Conservation (phyloP, 2,329 filamentous ascomycete genomes). For the Daldinia sp. region DNA sequence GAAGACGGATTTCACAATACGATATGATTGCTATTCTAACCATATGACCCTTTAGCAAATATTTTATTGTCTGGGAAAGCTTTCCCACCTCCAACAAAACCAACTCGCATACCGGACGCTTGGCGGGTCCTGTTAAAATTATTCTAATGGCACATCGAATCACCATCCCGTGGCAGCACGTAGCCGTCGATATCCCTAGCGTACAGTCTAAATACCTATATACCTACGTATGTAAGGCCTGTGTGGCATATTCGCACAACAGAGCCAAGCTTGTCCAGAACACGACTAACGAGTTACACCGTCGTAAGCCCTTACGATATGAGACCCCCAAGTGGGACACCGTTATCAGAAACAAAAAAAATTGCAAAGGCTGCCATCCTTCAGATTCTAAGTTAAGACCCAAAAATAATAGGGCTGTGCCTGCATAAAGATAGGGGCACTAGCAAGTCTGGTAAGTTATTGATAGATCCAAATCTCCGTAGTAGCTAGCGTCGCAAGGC, state of each 20-base stretch:
- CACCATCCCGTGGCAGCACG: constrained; percentile 27
- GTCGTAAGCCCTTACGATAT: constrained; percentile 23
- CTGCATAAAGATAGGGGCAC: constrained; percentile 22
- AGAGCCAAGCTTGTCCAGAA: constrained; percentile 12
- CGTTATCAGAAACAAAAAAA: constrained; percentile 2
- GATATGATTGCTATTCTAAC: background rate
- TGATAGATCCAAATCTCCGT: constrained; percentile 29
- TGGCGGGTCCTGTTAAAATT: constrained; percentile 31
- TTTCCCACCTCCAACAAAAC: too few relatives aligned
- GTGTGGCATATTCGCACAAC: constrained; percentile 7
- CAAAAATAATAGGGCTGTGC: constrained; percentile 21
- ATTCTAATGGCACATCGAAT: constrained; percentile 11
- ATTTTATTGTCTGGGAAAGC: background rate
- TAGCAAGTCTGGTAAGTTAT: constrained; percentile 18
- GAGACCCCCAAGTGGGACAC: constrained; percentile 14
- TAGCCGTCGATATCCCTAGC: constrained; percentile 31
- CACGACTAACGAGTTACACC: constrained; percentile 16
- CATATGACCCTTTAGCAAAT: background rate
- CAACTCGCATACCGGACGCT: background rate
- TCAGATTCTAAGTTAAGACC: background rate
- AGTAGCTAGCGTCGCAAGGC: constrained; percentile 16
- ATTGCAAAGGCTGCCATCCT: constrained; percentile 9
- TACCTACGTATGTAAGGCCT: background rate
- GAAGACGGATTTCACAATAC: background rate
- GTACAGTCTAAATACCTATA: constrained; percentile 12